Conservation (phyloP, 2,329 filamentous ascomycete species). For the Apiospora pterosperma region DNA sequence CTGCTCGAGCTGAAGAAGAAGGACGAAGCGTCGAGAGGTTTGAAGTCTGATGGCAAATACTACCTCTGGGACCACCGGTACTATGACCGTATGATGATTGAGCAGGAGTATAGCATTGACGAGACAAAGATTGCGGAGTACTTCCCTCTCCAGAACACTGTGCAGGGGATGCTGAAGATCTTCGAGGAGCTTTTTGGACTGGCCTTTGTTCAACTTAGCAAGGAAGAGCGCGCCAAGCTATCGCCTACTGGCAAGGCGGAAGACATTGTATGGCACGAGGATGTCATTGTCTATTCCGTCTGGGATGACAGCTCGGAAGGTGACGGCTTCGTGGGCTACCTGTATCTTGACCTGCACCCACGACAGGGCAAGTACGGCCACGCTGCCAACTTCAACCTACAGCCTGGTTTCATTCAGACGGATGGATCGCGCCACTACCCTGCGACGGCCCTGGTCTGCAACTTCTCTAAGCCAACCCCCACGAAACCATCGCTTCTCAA, state of each 20-base stretch:
- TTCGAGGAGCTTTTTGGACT: slow-evolving; percentile 82
- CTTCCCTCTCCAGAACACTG: slow-evolving; percentile 72
- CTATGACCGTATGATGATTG: slow-evolving; percentile 77
- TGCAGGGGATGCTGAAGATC: slow-evolving; percentile 76
- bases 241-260: slow-evolving; percentile 65
- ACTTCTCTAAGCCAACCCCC: slow-evolving; percentile 76
- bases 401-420: slow-evolving; percentile 64
- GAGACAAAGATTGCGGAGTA: slow-evolving; percentile 80
- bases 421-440: slow-evolving; percentile 73
- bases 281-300: slow-evolving; percentile 79
- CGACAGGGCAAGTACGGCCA: slow-evolving; percentile 81
- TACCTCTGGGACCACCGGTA: slow-evolving; percentile 82
- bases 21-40: slow-evolving; percentile 57
- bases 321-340: slow-evolving; percentile 71
- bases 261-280: slow-evolving; percentile 78
- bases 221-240: slow-evolving; percentile 61
- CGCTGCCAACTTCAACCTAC: slow-evolving; percentile 79
- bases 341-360: slow-evolving; percentile 79
- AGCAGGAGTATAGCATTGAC: slow-evolving; percentile 76
- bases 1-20: slow-evolving; percentile 73
- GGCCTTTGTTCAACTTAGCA: slow-evolving; percentile 69
- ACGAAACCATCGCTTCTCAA: slow-evolving; percentile 77
- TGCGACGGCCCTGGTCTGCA: slow-evolving; percentile 77
- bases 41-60: slow-evolving; percentile 64
- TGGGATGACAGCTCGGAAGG: slow-evolving; percentile 75